Base-by-base conservation (phyloP, 768 basidiomycete genomes). In the Leccinellum albellum region DNA sequence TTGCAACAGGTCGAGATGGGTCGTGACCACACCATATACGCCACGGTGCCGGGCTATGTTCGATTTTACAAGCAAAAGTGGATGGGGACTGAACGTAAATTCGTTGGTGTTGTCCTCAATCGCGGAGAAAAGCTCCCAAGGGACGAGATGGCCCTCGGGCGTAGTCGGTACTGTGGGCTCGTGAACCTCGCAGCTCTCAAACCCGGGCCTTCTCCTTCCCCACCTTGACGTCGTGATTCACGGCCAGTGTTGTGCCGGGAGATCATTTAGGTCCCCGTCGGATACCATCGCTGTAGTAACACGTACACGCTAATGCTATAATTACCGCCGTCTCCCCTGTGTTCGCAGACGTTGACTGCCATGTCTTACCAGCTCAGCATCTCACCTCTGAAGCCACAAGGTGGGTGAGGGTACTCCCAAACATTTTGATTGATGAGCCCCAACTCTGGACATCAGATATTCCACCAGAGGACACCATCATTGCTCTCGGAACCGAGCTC, bases 1-100 rank as follows among this genome's bases (percentile, higher is more conserved):
- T 40, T 21, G 29, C 47, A 26, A 33, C 64, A 96, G 92, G 93
- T 98, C 53, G 85, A 84, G 62, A 87, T 92, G 70, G 97, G 95
- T 21, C 85, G 88, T 56, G 97, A 99, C 74, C 94, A 98, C 74
- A 98, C 97, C 1, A 79, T 99, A 54, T 98, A 88, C 67, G 95
- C 97, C 24, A 79, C 83, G 3, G 86, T 86, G 5, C 95, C 96
- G 0, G 97, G 97, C 13, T 94, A 83, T 68, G 91, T 99, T 37
- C 91, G 94, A 42, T 98, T 94, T 75, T 99, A 97, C 84, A 88
- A 86, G 71, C 77, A 84, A 70, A 88, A 86, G 56, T 85, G 84
- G 76, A 80, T 85, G 78, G 79, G 84, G 28, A 81, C 84, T 50
- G 84, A 89, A 64, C 84, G 91, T 51, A 85, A 83, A 65, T 93